A percentile compares a stretch with the other conserved stretches of the same genome.
Evolutionary conservation across 1,139 yeast species (phyloP).

Genomic region (Blastobotrys petasosporus): DNA sequence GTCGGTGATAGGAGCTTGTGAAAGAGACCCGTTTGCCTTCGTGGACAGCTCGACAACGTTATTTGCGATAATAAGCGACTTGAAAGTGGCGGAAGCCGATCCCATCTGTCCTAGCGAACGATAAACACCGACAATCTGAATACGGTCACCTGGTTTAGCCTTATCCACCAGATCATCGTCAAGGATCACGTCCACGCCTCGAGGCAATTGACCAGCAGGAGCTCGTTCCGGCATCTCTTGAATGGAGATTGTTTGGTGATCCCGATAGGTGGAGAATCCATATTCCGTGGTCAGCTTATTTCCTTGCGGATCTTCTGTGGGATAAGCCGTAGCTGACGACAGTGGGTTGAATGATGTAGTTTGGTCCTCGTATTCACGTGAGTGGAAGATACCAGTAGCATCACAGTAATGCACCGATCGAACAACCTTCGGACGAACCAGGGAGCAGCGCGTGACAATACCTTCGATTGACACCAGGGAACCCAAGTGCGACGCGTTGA

Average conservation of each 20-base stretch:
- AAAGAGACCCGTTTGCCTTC: constrained; percentile 71
- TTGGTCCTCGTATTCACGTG: constrained; percentile 89
- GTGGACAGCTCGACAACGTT: constrained; percentile 87
- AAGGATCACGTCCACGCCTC: constrained; percentile 82
- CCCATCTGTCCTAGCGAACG: constrained; percentile 70
- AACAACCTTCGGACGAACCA: constrained; percentile 86
- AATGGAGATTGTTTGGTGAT: constrained; percentile 86
- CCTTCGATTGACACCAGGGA: constrained; percentile 89
- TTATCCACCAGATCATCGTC: constrained; percentile 92
- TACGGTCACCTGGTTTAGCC: constrained; percentile 94
- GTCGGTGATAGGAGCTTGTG: constrained; percentile 71
- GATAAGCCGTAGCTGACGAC: constrained; percentile 81
- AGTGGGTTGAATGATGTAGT: constrained; percentile 86
- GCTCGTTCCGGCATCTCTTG: constrained; percentile 99
- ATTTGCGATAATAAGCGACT: constrained; percentile 76
- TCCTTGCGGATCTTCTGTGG: constrained; percentile 89
- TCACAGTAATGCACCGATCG: constrained; percentile 94
- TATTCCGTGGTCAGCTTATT: constrained; percentile 84
- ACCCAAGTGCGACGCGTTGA: constrained; percentile 69
- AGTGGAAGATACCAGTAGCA: constrained; percentile 72
- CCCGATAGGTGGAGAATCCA: constrained; percentile 88
- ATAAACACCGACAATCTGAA: constrained; percentile 90
- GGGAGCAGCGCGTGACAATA: constrained; percentile 87
- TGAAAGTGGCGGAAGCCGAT: constrained; percentile 54
- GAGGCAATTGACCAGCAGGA: constrained; percentile 95